Conservation (phyloP, 1,139 yeast species). For the Nakaseomyces bracarensis region DNA sequence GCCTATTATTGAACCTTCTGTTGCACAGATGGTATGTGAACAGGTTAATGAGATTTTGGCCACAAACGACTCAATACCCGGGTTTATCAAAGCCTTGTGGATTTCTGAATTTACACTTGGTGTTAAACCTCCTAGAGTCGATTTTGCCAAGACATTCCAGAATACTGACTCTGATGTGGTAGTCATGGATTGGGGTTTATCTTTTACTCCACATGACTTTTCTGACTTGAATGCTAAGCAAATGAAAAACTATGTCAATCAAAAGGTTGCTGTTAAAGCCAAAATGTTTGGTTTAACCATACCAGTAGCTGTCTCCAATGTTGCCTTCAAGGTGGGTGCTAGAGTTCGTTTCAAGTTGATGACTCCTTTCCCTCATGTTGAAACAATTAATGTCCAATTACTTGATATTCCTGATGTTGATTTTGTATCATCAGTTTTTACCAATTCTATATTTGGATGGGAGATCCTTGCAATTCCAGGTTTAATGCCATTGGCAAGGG, state of each 20-base stretch:
- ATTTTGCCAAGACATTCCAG: constrained; percentile 74
- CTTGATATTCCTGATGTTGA: constrained; percentile 81
- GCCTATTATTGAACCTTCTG: constrained; percentile 79
- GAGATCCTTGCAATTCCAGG: constrained; percentile 85
- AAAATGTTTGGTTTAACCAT: constrained; percentile 53
- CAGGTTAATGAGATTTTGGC: constrained; percentile 78
- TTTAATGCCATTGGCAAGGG: constrained; percentile 65
- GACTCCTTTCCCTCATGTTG: constrained; percentile 83
- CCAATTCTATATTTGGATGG: constrained; percentile 75
- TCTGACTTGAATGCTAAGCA: constrained; percentile 80
- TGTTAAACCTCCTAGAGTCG: constrained; percentile 89
- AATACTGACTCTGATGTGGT: constrained; percentile 85
- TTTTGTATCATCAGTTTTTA: constrained; percentile 60
- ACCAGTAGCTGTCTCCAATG: constrained; percentile 54
- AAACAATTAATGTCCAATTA: constrained; percentile 75
- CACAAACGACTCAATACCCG: constrained; percentile 63
- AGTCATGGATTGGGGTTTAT: constrained; percentile 90
- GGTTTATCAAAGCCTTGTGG: constrained; percentile 72
- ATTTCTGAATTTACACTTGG: constrained; percentile 84
- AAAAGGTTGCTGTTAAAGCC: constrained; percentile 60
- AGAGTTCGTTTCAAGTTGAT: constrained; percentile 83
- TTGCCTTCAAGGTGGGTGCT: constrained; percentile 56
- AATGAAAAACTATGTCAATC: constrained; percentile 72
- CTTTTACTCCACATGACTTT: constrained; percentile 81
- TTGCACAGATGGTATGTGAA: constrained; percentile 73